Base-by-base conservation (phyloP, 2,329 filamentous ascomycete species). In the Oidium heveae region DNA sequence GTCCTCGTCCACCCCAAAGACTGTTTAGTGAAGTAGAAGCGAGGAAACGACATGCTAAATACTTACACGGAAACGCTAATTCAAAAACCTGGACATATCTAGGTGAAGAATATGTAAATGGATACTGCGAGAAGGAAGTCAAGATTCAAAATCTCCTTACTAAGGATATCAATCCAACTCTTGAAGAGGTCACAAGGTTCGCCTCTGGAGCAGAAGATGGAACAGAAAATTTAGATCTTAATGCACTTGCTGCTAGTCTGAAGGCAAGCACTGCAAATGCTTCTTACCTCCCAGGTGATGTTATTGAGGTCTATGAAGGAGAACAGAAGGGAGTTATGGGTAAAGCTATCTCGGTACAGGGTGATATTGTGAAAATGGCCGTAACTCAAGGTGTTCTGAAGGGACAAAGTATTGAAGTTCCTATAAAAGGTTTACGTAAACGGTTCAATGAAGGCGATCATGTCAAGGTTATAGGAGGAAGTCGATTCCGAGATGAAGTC, bases 391-490 rank as follows among this genome's bases (percentile, higher is more conserved):
- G 91, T 50, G 82, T 84, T 43, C 72, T 96, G 32, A 73, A 71
- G 53, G 89, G 88, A 10, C 84, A 94, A 65, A 80, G 76, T 5
- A 91, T 98, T 49, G 89, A 96, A 65, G 88, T 94, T 12, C 91
- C 91, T 1, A 83, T 87, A 58, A 93, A 91, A 68, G 85, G 86
- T 47, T 74, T 98, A 28, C 84, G 91, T 56, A 98, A 98, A 69
- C 78, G 86, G 33, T 98, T 98, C 74, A 80, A 77, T 59, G 76
- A 88, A 58, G 91, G 91, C 72, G 91, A 98, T 63, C 91, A 98
- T 65, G 91, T 98, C 71, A 96, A 96, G 71, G 91, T 98, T 61
- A 94, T 95, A 65, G 89, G 91, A 55, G 89, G 88, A 41, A 94
- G 88, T 70, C 84, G 86, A 62, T 96, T 88, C 67, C 80, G 85